phyloP scores from a whole-genome alignment of 257 asterid species.

The Nicotiana obtusifolia region DNA sequence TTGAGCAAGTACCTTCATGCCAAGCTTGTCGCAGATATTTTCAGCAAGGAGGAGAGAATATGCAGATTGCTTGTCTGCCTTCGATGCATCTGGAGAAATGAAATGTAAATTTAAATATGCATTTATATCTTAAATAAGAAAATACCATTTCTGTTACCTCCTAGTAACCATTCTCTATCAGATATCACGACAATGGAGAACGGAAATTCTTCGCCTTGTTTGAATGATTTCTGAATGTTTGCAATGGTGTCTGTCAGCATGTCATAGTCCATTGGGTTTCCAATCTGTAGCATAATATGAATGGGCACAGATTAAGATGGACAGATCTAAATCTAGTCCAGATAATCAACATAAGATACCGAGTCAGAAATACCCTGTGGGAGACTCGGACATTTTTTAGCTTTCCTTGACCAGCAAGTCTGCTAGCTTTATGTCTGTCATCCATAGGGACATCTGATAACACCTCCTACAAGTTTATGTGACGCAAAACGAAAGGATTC shows the following conservation, averaged over 20 bases:
- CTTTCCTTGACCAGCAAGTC: slow-evolving; percentile 56
- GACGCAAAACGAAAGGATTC: slow-evolving; percentile 11
- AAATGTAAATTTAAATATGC: neutral
- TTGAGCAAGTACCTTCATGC: slow-evolving; percentile 56
- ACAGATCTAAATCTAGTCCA: neutral
- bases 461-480: slow-evolving; percentile 52
- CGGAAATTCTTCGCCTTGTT: slow-evolving; percentile 55
- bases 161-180: slow-evolving; percentile 85
- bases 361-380: slow-evolving; percentile 54
- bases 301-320: slow-evolving; percentile 10
- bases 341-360: slow-evolving; percentile 5
- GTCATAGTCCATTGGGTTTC: slow-evolving; percentile 86
- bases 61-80: slow-evolving; percentile 89
- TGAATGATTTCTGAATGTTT: slow-evolving; percentile 43
- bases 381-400: slow-evolving; percentile 72
- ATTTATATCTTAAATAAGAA: neutral
- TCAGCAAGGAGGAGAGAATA: slow-evolving; percentile 96
- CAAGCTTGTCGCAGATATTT: slow-evolving; percentile 64
- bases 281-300: slow-evolving; percentile 49
- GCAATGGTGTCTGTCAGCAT: slow-evolving; percentile 64
- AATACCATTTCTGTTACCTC: slow-evolving; percentile 50
- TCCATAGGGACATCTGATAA: slow-evolving; percentile 89
- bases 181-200: slow-evolving; percentile 82
- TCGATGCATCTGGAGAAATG: slow-evolving; percentile 56
- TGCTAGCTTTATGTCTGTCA: slow-evolving; percentile 60